Evolutionary conservation across 345 rosid genomes (phyloP), one percentile per base, ranked within the genome.

Genomic region (Schrenkiella parvula): DNA sequence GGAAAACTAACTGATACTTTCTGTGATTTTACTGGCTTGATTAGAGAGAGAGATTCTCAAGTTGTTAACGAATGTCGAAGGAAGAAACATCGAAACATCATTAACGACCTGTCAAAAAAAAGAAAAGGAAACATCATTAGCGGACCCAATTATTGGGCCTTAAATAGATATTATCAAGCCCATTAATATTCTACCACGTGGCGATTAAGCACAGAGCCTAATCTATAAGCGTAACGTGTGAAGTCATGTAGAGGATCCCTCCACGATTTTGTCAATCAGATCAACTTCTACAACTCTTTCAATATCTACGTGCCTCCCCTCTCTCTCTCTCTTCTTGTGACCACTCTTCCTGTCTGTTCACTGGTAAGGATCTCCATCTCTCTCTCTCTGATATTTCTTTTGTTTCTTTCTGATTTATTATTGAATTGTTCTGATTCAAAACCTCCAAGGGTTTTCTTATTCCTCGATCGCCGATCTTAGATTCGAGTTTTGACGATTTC

Each of bases 271-370:
- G 63, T 25, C 58, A 46, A 68, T 54, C 52, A 75, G 79, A 75
- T 75, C 75, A 75, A 61, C 59, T 53, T 75, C 70, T 61, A 26
- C 79, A 60, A 52, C 56, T 51, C 31, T 25, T 65, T 67, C 68
- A 31, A 66, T 66, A 74, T 74, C 78, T 65, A 75, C 79, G 70
- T 68, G 74, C 74, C 21, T 62, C 59, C 78, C 23, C 48, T 62
- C 59, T 72, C 23, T 41, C 34, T 46, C 56, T 51, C 63, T 59
- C 72, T 14, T 55, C 75, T 70, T 64, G 67, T 64, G 80, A 76
- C 80, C 75, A 70, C 80, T 56, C 76, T 64, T 67, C 72, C 31
- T 51, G 25, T 64, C 53, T 74, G 6, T 67, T 74, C 69, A 75
- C 76, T 70, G 67, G 80, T 70, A 38, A 77, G 62, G 61, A 61